These are phyloP conservation scores for Eutrema yunnanense DNA, from an alignment of 345 rosid species.

Conservation along the genomic window DNA sequence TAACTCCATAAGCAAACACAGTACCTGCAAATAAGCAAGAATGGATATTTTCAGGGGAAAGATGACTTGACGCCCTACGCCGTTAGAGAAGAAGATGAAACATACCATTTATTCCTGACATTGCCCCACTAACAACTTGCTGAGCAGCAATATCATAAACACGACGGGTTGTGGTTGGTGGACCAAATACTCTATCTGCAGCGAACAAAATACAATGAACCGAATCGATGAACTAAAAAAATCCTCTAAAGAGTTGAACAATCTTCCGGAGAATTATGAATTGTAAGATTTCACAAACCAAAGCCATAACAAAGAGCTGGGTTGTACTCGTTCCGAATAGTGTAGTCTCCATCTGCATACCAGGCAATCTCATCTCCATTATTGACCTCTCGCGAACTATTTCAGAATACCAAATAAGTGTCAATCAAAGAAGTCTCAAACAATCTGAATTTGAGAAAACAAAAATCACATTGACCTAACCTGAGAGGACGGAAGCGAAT, in stretches of 20 bases:
- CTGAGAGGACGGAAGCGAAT: conserved; percentile 88
- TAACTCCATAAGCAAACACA: conserved; percentile 97
- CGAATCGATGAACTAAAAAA: not conserved
- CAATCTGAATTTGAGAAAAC: not conserved
- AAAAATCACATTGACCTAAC: conserved; percentile 23
- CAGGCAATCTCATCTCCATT: conserved; percentile 83
- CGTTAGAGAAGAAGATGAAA: not conserved
- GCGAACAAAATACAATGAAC: not conserved
- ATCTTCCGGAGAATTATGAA: not conserved
- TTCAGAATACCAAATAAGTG: not conserved
- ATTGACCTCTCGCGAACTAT: conserved; percentile 62
- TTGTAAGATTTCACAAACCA: conserved; percentile 42
- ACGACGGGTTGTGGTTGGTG: conserved; percentile 83
- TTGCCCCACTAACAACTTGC: conserved; percentile 71
- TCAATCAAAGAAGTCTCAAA: not conserved
- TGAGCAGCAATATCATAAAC: conserved; percentile 84
- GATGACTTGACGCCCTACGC: not conserved
- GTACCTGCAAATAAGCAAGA: conserved; percentile 49
- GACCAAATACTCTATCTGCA: conserved; percentile 78
- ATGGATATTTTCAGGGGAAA: not conserved
- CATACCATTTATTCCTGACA: conserved; percentile 79
- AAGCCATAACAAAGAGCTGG: conserved; percentile 63
- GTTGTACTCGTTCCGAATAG: conserved; percentile 69
- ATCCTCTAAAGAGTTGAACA: not conserved
- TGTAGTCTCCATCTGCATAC: conserved; percentile 77